These are phyloP conservation scores for Craterostigma plantagineum DNA, from an alignment of 257 asterid species.

Conservation along the genomic window DNA sequence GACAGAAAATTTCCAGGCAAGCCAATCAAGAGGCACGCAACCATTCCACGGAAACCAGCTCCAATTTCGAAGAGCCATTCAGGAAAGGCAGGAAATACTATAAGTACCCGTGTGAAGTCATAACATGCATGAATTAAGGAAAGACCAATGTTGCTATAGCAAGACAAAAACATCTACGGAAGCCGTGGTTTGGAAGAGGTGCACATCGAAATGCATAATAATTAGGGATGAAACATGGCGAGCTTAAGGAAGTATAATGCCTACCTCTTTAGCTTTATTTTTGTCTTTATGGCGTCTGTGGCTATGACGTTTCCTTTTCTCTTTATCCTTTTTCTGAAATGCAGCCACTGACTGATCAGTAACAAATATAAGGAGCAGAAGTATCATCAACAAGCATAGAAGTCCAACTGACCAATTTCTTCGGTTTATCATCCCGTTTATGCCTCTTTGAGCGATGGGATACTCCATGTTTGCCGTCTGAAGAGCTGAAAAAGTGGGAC, in stretches of 20 bases:
- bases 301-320: conserved; percentile 38
- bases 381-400: conserved; percentile 4
- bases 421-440: conserved; percentile 40
- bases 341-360: conserved; percentile 10
- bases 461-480: conserved; percentile 43
- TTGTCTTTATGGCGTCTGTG: conserved; percentile 54
- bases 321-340: conserved; percentile 64
- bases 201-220: too few relatives aligned
- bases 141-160: neutral
- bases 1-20: conserved; percentile 43
- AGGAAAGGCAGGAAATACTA: conserved; percentile 54
- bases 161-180: too few relatives aligned
- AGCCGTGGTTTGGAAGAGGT: too few relatives aligned
- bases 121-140: conserved; percentile 4
- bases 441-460: conserved; percentile 52
- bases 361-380: conserved; percentile 8
- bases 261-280: conserved; percentile 74
- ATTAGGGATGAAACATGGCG: neutral
- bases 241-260: conserved; percentile 11
- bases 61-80: conserved; percentile 93
- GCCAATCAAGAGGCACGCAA: conserved; percentile 41
- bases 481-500: conserved; percentile 30
- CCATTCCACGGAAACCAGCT: conserved; percentile 87
- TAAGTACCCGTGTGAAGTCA: conserved; percentile 20
- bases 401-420: conserved; percentile 29